These are phyloP conservation scores for Phlegmacium glaucopus DNA, from an alignment of 768 basidiomycete species.

Conservation along the genomic window DNA sequence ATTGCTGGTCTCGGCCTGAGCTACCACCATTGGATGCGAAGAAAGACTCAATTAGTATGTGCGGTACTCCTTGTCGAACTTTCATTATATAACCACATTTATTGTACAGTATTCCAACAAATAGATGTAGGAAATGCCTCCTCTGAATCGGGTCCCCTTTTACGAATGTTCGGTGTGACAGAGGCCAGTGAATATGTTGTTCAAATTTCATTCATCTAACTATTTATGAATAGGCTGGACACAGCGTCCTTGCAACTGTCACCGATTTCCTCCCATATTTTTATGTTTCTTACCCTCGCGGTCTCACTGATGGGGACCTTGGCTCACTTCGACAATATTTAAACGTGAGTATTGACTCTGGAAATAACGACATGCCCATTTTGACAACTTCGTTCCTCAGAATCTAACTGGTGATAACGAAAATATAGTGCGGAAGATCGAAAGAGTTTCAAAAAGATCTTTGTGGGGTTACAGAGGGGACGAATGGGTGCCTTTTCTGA, in stretches of 20 bases:
- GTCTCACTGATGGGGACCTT: constrained; percentile 69
- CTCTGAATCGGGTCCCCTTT: constrained; percentile 40
- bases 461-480: constrained; percentile 92
- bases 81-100: background rate
- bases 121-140: constrained; percentile 80
- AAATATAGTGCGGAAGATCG: constrained; percentile 45
- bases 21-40: constrained; percentile 53
- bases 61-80: background rate
- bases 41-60: constrained; percentile 66
- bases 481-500: constrained; percentile 76
- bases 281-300: constrained; percentile 83
- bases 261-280: constrained; percentile 90
- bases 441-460: constrained; percentile 63
- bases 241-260: constrained; percentile 86
- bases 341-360: constrained; percentile 56
- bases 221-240: constrained; percentile 53
- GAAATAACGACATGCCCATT: background rate
- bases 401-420: constrained; percentile 17
- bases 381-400: background rate
- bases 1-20: constrained; percentile 67
- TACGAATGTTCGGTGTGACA: constrained; percentile 89
- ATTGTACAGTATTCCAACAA: constrained; percentile 81
- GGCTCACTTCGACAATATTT: constrained; percentile 62
- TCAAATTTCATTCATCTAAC: background rate
- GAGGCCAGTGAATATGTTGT: constrained; percentile 45